A percentile compares a stretch with the other conserved stretches of the same genome.
phyloP scores from a whole-genome alignment of 1,139 yeast genomes.

The Debaryomycetaceae sp. region DNA sequence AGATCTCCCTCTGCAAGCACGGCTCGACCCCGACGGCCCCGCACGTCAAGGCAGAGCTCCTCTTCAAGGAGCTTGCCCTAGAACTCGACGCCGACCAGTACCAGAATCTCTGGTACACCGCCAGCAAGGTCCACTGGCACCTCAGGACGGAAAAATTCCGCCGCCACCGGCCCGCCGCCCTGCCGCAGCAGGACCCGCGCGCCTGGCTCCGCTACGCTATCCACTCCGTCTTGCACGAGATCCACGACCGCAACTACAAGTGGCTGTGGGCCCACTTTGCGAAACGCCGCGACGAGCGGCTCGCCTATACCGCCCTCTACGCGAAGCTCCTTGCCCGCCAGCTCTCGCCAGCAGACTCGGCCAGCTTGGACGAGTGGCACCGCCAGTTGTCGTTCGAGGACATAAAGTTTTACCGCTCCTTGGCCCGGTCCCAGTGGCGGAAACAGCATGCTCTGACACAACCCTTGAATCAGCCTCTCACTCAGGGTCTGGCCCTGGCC shows the following conservation, averaged over 20 bases:
- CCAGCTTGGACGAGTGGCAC: constrained; percentile 44
- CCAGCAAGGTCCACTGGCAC: constrained; percentile 73
- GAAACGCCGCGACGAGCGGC: constrained; percentile 62
- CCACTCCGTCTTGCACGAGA: constrained; percentile 58
- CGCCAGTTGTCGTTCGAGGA: constrained; percentile 60
- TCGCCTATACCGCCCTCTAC: constrained; percentile 60
- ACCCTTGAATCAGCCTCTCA: background rate
- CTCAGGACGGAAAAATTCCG: constrained; percentile 67
- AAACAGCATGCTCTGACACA: constrained; percentile 31
- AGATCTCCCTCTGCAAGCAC: constrained; percentile 65
- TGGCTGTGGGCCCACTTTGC: constrained; percentile 88
- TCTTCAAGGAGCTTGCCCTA: constrained; percentile 80
- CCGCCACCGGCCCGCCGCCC: constrained; percentile 50
- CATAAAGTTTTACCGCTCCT: constrained; percentile 71
- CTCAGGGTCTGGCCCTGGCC: background rate
- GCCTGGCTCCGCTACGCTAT: constrained; percentile 83
- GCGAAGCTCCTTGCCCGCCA: constrained; percentile 33
- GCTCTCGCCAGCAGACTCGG: constrained; percentile 7
- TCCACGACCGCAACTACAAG: constrained; percentile 66
- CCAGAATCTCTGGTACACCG: constrained; percentile 68
- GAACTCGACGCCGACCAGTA: constrained; percentile 81
- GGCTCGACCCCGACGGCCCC: constrained; percentile 65
- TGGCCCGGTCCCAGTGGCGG: constrained; percentile 58
- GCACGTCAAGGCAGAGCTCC: constrained; percentile 62
- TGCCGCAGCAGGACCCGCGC: constrained; percentile 57